These are phyloP conservation scores for Xylaria sp. DNA, from an alignment of 2,329 filamentous ascomycete species.

Conservation along the genomic window DNA sequence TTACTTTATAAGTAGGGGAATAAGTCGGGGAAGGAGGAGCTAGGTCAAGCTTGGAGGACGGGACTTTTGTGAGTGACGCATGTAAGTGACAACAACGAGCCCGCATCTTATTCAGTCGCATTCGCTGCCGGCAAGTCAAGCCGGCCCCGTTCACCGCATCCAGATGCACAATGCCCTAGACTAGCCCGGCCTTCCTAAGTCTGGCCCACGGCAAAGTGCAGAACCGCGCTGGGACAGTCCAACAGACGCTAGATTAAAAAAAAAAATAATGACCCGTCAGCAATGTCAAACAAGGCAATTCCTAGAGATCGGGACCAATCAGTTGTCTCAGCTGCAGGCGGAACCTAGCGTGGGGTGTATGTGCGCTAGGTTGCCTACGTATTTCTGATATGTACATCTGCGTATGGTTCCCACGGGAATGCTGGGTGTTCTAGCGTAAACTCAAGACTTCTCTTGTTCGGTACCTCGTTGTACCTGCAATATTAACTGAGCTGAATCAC, in stretches of 20 bases:
- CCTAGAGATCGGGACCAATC: constrained; percentile 21
- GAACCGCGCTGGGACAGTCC: constrained; percentile 22
- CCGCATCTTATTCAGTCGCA: constrained; percentile 15
- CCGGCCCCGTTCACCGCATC: constrained; percentile 26
- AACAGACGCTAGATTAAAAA: constrained; percentile 17
- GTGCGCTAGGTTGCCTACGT: background rate
- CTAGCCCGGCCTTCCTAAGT: constrained; percentile 10
- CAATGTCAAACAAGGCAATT: constrained; percentile 27
- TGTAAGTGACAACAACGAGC: constrained; percentile 1
- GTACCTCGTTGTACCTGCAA: constrained; percentile 4
- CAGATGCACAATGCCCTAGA: constrained; percentile 10
- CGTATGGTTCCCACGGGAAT: too few relatives aligned
- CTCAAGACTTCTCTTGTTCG: background rate
- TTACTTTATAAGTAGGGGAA: constrained; percentile 16
- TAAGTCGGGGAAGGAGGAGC: background rate
- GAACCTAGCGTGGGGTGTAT: constrained; percentile 20
- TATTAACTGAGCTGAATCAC: background rate
- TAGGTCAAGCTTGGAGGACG: constrained; percentile 16
- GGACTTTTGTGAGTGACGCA: background rate
- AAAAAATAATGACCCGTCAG: constrained; percentile 22
- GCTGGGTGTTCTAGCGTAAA: background rate
- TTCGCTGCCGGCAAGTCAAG: constrained; percentile 24
- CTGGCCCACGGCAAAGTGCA: constrained; percentile 17
- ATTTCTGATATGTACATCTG: too few relatives aligned
- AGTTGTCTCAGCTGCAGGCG: constrained; percentile 5